These are phyloP conservation scores for Fraxinus platypoda DNA, from an alignment of 305 asterid genomes.

Conservation along the genomic window DNA sequence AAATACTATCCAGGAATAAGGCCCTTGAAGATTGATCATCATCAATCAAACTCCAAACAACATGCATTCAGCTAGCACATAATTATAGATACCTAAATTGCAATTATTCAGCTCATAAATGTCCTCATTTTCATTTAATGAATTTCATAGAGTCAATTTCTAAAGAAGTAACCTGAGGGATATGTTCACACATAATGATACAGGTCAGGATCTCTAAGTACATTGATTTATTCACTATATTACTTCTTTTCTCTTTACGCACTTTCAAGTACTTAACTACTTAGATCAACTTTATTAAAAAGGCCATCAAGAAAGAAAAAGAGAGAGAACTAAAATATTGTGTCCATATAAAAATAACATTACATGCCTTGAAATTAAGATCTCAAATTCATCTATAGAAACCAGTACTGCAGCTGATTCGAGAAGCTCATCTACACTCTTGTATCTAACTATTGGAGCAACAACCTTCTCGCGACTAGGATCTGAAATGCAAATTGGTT, in stretches of 20 bases:
- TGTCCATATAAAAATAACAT: constrained; percentile 14
- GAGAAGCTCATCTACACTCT: constrained; percentile 45
- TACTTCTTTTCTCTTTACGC: background rate
- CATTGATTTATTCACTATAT: background rate
- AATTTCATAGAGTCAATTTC: background rate
- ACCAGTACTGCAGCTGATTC: constrained; percentile 66
- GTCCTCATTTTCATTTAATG: background rate
- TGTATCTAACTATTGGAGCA: constrained; percentile 70
- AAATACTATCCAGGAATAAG: background rate
- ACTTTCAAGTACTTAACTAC: background rate
- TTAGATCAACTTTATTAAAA: background rate
- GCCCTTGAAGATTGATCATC: background rate
- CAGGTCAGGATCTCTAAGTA: background rate
- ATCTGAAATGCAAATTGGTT: constrained; percentile 44
- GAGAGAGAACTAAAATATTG: background rate
- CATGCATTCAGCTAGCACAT: background rate
- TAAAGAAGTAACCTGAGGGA: background rate
- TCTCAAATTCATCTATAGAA: constrained; percentile 69
- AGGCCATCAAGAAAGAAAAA: constrained; percentile 9
- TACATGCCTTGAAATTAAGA: constrained; percentile 71
- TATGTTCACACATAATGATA: background rate
- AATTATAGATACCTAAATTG: background rate
- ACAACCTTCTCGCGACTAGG: constrained; percentile 84
- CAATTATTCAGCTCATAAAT: background rate
- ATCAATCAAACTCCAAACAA: background rate